phyloP scores from a whole-genome alignment of 805 yeast genomes.

The Candida jianshihensis region DNA sequence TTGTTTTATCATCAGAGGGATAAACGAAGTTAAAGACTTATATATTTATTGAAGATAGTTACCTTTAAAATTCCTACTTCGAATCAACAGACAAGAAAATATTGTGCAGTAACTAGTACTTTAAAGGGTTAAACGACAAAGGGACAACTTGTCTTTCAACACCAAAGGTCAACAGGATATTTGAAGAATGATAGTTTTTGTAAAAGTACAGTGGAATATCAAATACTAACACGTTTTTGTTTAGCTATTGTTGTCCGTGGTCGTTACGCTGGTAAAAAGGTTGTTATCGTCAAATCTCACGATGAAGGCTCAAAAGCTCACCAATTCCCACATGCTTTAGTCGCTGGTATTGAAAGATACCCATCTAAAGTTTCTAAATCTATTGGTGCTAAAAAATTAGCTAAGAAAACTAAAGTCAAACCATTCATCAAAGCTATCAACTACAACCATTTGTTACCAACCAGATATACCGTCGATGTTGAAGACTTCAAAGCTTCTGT shows the following conservation, averaged over 20 bases:
- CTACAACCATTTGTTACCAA: slow-evolving; percentile 99
- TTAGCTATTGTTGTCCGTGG: slow-evolving; percentile 95
- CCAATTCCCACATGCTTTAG: slow-evolving; percentile 99
- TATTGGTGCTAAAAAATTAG: slow-evolving; percentile 92
- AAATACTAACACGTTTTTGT: slow-evolving; percentile 9
- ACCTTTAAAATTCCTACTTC: no score
- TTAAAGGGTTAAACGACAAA: no score
- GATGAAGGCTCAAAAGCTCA: slow-evolving; percentile 98
- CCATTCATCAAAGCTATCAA: slow-evolving; percentile 98
- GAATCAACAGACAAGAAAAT: no score
- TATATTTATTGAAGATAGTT: no score
- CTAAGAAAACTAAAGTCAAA: slow-evolving; percentile 97
- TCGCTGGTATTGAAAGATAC: slow-evolving; percentile 98
- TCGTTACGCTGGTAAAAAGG: slow-evolving; percentile 99
- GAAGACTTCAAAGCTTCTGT: slow-evolving; percentile 90
- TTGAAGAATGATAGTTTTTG: no score
- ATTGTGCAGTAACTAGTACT: no score
- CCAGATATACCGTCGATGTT: slow-evolving; percentile 97
- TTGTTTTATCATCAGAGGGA: no score
- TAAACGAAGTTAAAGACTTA: no score
- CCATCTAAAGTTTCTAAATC: slow-evolving; percentile 95
- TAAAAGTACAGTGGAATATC: no score
- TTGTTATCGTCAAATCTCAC: slow-evolving; percentile 95
- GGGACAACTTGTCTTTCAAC: no score
- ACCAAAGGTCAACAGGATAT: no score